phyloP scores from a whole-genome alignment of 2,329 filamentous ascomycete species.

The Scedosporium minutisporum region DNA sequence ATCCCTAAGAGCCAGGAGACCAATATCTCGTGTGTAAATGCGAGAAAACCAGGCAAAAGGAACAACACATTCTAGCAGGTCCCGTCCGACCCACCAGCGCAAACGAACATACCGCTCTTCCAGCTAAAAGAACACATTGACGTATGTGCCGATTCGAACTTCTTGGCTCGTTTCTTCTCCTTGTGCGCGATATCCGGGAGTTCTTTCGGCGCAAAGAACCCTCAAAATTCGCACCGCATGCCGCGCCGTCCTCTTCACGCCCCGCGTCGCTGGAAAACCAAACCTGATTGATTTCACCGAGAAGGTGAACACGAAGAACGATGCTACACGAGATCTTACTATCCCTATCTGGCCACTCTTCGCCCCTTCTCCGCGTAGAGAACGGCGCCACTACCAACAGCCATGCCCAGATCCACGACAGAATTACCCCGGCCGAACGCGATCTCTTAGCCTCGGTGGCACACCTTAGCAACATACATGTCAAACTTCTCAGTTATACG shows the following conservation, averaged over 20 bases:
- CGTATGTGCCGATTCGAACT: slow-evolving; percentile 46
- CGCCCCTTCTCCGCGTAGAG: slow-evolving; percentile 63
- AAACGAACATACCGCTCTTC: too few species aligned
- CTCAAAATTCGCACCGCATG: slow-evolving; percentile 2
- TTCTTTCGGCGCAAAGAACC: background rate
- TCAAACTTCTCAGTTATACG: slow-evolving; percentile 58
- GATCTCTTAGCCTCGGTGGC: slow-evolving; percentile 71
- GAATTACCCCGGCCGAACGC: slow-evolving; percentile 68
- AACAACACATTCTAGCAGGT: background rate
- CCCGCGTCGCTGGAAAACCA: background rate
- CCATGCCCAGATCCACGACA: slow-evolving; percentile 33
- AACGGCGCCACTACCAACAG: slow-evolving; percentile 21
- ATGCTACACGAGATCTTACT: slow-evolving; percentile 99
- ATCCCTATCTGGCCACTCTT: slow-evolving; percentile 88
- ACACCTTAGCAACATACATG: slow-evolving; percentile 69
- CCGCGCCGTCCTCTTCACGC: slow-evolving; percentile 1
- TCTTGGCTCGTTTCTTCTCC: slow-evolving; percentile 38
- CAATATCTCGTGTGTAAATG: too few species aligned
- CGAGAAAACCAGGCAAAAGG: too few species aligned
- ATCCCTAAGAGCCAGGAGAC: too few species aligned
- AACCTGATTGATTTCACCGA: background rate
- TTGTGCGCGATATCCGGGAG: slow-evolving; percentile 24
- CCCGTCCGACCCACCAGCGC: background rate
- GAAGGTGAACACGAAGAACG: background rate
- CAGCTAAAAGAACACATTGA: background rate